A percentile compares a stretch with the other conserved stretches of the same genome.
These are phyloP conservation scores for Erysimum cheiranthoides DNA, from an alignment of 345 rosid species.

Conservation along the genomic window DNA sequence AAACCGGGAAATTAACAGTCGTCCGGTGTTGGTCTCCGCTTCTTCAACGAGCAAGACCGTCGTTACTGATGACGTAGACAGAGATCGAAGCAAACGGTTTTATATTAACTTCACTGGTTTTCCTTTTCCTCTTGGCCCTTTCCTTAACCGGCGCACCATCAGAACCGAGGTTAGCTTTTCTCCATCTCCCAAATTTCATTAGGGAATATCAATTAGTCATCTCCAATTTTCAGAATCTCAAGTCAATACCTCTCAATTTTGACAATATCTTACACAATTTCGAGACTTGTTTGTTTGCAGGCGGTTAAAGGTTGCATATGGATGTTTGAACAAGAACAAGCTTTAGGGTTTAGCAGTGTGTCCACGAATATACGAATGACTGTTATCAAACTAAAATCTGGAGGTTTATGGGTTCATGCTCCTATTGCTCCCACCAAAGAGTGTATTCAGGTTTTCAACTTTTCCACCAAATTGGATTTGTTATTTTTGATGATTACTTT, in stretches of 20 bases:
- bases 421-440: constrained; percentile 99
- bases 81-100: constrained; percentile 57
- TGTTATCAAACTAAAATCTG: constrained; percentile 91
- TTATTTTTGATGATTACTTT: not conserved
- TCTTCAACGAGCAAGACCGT: constrained; percentile 43
- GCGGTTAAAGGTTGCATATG: constrained; percentile 88
- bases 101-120: constrained; percentile 90
- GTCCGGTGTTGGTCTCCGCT: constrained; percentile 63
- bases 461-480: constrained; percentile 5
- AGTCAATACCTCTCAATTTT: not conserved
- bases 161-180: constrained; percentile 74
- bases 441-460: constrained; percentile 71
- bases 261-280: not conserved
- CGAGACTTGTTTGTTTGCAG: constrained; percentile 44
- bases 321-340: constrained; percentile 98
- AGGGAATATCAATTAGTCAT: not conserved
- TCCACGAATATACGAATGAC: constrained; percentile 97
- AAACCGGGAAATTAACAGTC: constrained; percentile 42
- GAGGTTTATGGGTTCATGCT: constrained; percentile 99
- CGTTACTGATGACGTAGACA: constrained; percentile 40
- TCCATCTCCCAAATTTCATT: not conserved
- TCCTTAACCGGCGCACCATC: constrained; percentile 83
- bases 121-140: constrained; percentile 98
- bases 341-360: constrained; percentile 96
- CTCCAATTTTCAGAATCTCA: not conserved